phyloP scores from a whole-genome alignment of 73 alveolate genomes.

The Tetrahymena borealis region DNA sequence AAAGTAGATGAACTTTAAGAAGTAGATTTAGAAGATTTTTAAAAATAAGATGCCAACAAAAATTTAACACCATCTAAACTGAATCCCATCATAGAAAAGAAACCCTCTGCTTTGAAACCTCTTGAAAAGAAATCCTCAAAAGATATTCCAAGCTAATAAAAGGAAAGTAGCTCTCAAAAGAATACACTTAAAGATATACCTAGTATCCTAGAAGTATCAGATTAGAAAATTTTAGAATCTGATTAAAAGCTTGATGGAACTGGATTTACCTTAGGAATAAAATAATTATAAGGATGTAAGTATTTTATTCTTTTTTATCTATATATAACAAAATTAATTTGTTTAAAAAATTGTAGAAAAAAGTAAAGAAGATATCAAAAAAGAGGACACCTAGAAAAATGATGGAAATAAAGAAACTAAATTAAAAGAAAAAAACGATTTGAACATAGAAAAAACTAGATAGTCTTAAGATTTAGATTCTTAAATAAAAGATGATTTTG shows the following conservation, averaged over 20 bases:
- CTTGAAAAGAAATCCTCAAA: not conserved
- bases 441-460: too few species aligned
- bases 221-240: not conserved
- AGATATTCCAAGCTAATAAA: not conserved
- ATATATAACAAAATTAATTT: not conserved
- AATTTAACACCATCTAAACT: not conserved
- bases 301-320: not conserved
- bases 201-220: not conserved
- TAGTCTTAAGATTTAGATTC: too few species aligned
- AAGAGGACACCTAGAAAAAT: too few species aligned
- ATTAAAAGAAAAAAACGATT: too few species aligned
- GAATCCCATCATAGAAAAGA: not conserved
- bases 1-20: not conserved
- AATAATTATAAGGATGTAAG: not conserved
- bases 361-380: not conserved
- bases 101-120: not conserved
- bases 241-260: not conserved
- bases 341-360: not conserved
- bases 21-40: not conserved
- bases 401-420: too few species aligned
- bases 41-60: not conserved
- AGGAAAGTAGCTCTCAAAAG: not conserved
- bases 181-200: not conserved
- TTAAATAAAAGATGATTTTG: not conserved
- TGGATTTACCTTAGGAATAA: not conserved